Percentiles rank a stretch among this genome's conserved stretches.
Evolutionary conservation across 1,284 basidiomycete genomes (phyloP).

Genomic region (Cryptococcus depauperatus): DNA sequence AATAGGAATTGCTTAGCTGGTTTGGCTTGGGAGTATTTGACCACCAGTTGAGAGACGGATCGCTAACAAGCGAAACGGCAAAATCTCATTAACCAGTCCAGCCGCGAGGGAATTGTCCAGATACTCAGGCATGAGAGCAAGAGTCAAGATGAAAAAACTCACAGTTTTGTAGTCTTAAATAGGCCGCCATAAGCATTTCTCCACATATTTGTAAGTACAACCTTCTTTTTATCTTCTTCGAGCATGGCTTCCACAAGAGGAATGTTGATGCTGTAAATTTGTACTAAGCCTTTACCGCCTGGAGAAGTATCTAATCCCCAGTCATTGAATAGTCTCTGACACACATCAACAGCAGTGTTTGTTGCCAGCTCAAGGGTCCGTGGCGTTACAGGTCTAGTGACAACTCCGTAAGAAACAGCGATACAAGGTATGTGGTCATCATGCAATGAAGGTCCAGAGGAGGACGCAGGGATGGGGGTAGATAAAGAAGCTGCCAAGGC

Average conservation of each 20-base stretch:
- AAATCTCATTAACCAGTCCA: neutral
- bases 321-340: slow-evolving; percentile 63
- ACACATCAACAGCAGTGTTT: slow-evolving; percentile 57
- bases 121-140: neutral
- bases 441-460: slow-evolving; percentile 51
- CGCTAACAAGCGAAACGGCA: neutral
- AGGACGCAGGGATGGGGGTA: slow-evolving; percentile 62
- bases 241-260: slow-evolving; percentile 38
- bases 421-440: slow-evolving; percentile 51
- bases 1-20: neutral
- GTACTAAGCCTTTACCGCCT: slow-evolving; percentile 17
- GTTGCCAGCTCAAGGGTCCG: slow-evolving; percentile 61
- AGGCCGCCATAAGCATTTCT: slow-evolving; percentile 42
- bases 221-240: slow-evolving; percentile 22
- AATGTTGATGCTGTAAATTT: slow-evolving; percentile 43
- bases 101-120: neutral
- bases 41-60: slow-evolving; percentile 14
- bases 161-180: slow-evolving; percentile 37
- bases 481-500: slow-evolving; percentile 79
- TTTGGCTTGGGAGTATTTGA: slow-evolving; percentile 4
- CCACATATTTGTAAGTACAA: slow-evolving; percentile 44
- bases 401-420: slow-evolving; percentile 77
- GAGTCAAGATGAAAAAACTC: slow-evolving; percentile 8
- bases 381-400: slow-evolving; percentile 60
- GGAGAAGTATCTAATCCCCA: slow-evolving; percentile 58